Evolutionary conservation across 2,329 filamentous ascomycete species (phyloP).

Genomic region (Nannizzia gypsea): DNA sequence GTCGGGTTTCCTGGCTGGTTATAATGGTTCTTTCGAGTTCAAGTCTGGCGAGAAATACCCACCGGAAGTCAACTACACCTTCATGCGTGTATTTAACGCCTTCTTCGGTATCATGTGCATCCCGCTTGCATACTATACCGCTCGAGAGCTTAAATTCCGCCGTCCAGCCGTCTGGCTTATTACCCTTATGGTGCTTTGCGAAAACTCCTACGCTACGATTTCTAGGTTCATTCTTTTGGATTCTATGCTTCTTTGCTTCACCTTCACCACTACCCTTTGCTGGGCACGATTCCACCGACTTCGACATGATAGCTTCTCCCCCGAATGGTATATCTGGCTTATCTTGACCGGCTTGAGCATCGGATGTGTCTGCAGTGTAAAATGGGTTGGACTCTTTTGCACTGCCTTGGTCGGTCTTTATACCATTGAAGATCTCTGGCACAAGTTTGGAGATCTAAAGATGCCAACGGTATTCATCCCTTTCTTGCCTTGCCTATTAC

Average conservation of each 20-base stretch:
- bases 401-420: slow-evolving; percentile 92
- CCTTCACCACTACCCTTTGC: slow-evolving; percentile 93
- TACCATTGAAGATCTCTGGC: slow-evolving; percentile 93
- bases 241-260: slow-evolving; percentile 97
- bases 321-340: slow-evolving; percentile 91
- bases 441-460: slow-evolving; percentile 87
- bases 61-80: slow-evolving; percentile 86
- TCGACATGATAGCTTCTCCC: slow-evolving; percentile 71
- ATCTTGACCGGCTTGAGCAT: slow-evolving; percentile 89
- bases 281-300: slow-evolving; percentile 94
- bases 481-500: background rate
- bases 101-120: slow-evolving; percentile 87
- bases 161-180: slow-evolving; percentile 87
- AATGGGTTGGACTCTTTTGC: slow-evolving; percentile 93
- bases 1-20: slow-evolving; percentile 89
- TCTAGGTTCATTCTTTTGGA: slow-evolving; percentile 96
- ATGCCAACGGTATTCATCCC: slow-evolving; percentile 60
- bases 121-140: slow-evolving; percentile 89
- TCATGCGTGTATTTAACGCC: slow-evolving; percentile 97
- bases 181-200: slow-evolving; percentile 92
- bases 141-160: slow-evolving; percentile 76
- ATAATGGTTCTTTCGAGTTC: slow-evolving; percentile 99
- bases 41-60: slow-evolving; percentile 97
- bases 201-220: slow-evolving; percentile 99
- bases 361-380: slow-evolving; percentile 95